Evolutionary conservation across 2,329 filamentous ascomycete species (phyloP).

Genomic region (Pseudopyricularia javanii): DNA sequence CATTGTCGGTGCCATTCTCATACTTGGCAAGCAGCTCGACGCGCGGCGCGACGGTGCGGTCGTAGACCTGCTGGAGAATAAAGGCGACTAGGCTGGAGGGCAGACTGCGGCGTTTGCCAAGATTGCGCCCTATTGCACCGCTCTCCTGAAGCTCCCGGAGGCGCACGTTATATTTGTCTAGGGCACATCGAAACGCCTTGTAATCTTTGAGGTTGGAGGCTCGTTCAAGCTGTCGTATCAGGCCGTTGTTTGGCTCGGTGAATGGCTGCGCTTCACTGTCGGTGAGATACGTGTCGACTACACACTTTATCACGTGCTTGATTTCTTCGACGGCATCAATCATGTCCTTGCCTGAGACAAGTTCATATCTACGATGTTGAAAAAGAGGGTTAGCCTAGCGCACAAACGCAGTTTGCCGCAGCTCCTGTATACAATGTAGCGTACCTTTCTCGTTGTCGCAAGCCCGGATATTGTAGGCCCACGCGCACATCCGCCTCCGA

Average conservation of each 20-base stretch:
- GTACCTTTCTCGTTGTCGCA: slow-evolving; percentile 18
- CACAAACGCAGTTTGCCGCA: not conserved
- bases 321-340: slow-evolving; percentile 69
- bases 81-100: slow-evolving; percentile 63
- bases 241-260: slow-evolving; percentile 58
- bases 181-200: slow-evolving; percentile 57
- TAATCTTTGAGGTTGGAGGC: slow-evolving; percentile 54
- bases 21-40: slow-evolving; percentile 78
- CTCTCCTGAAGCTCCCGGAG: slow-evolving; percentile 54
- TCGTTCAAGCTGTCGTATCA: slow-evolving; percentile 65
- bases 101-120: slow-evolving; percentile 57
- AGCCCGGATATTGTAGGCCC: slow-evolving; percentile 73
- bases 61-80: slow-evolving; percentile 79
- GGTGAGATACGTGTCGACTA: slow-evolving; percentile 68
- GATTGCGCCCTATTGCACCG: slow-evolving; percentile 59
- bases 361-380: slow-evolving; percentile 43
- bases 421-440: not conserved
- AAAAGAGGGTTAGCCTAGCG: slow-evolving; percentile 5
- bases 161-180: slow-evolving; percentile 66
- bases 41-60: slow-evolving; percentile 80
- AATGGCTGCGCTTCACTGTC: slow-evolving; percentile 55
- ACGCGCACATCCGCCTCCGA: slow-evolving; percentile 44
- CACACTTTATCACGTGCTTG: slow-evolving; percentile 53
- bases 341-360: slow-evolving; percentile 67
- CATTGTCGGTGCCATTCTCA: slow-evolving; percentile 80